phyloP scores from a whole-genome alignment of 768 basidiomycete genomes.

The Austroboletus festivus region DNA sequence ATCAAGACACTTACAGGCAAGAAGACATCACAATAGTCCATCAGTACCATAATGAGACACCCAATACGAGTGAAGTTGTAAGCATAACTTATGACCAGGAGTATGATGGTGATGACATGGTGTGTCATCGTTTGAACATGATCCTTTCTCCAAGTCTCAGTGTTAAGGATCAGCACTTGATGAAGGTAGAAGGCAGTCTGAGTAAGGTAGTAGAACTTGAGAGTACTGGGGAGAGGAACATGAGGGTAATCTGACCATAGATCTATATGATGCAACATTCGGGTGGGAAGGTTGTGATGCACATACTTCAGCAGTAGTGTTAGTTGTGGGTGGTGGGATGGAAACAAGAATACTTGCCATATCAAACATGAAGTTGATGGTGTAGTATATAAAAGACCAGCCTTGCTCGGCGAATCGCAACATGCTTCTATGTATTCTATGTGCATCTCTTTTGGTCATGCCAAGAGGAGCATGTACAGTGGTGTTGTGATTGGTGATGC shows the following conservation, averaged over 20 bases:
- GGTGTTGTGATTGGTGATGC: slow-evolving; percentile 27
- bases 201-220: slow-evolving; percentile 88
- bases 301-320: slow-evolving; percentile 59
- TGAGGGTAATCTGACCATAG: slow-evolving; percentile 86
- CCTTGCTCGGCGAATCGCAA: slow-evolving; percentile 94
- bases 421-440: slow-evolving; percentile 65
- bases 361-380: slow-evolving; percentile 72
- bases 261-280: slow-evolving; percentile 56
- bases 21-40: slow-evolving; percentile 94
- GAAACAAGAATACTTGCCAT: slow-evolving; percentile 51
- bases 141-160: slow-evolving; percentile 89
- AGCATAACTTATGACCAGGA: slow-evolving; percentile 76
- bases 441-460: slow-evolving; percentile 46
- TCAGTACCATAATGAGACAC: slow-evolving; percentile 82
- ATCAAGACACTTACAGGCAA: slow-evolving; percentile 63
- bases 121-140: slow-evolving; percentile 96
- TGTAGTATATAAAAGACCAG: slow-evolving; percentile 83
- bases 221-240: slow-evolving; percentile 65
- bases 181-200: slow-evolving; percentile 90
- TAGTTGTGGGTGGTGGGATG: slow-evolving; percentile 3
- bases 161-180: slow-evolving; percentile 87
- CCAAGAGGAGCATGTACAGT: slow-evolving; percentile 14
- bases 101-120: slow-evolving; percentile 82
- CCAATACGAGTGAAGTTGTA: slow-evolving; percentile 87
- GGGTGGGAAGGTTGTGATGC: slow-evolving; percentile 66